phyloP scores from a whole-genome alignment of 2,329 filamentous ascomycete genomes.

The Xylaria sp. region DNA sequence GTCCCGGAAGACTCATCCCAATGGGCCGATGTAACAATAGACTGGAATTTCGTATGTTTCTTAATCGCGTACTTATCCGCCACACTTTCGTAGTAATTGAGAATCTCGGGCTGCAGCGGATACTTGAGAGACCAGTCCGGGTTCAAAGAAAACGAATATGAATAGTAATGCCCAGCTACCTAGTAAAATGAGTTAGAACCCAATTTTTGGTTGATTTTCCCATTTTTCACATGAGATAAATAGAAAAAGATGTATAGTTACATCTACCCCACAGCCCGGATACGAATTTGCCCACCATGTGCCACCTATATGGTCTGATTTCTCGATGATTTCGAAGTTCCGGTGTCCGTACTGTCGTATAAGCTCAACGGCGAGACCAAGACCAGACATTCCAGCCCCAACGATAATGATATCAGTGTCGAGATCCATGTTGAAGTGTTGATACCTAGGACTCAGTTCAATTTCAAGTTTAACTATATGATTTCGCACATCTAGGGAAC shows the following conservation, averaged over 20 bases:
- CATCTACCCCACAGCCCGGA: slow-evolving; percentile 34
- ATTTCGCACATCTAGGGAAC: neutral
- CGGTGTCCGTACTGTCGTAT: slow-evolving; percentile 27
- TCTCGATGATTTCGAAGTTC: slow-evolving; percentile 33
- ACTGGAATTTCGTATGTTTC: slow-evolving; percentile 20
- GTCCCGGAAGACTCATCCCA: slow-evolving; percentile 29
- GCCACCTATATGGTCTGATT: slow-evolving; percentile 18
- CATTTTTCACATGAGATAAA: neutral
- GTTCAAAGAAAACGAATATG: slow-evolving; percentile 29
- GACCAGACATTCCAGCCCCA: slow-evolving; percentile 34
- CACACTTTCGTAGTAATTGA: slow-evolving; percentile 23
- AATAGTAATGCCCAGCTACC: slow-evolving; percentile 25
- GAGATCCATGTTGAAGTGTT: slow-evolving; percentile 16
- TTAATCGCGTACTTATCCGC: slow-evolving; percentile 24
- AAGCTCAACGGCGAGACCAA: slow-evolving; percentile 30
- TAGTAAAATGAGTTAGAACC: slow-evolving; percentile 2
- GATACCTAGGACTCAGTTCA: neutral
- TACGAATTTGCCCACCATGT: slow-evolving; percentile 32
- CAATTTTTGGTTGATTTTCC: no score
- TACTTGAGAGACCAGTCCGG: slow-evolving; percentile 31
- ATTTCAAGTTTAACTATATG: neutral
- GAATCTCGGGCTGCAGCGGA: slow-evolving; percentile 33
- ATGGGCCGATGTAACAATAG: slow-evolving; percentile 16
- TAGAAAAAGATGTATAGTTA: neutral
- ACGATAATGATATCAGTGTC: slow-evolving; percentile 34